Evolutionary conservation across 2,329 filamentous ascomycete genomes (phyloP).

Genomic region (Metarhizium anisopliae): DNA sequence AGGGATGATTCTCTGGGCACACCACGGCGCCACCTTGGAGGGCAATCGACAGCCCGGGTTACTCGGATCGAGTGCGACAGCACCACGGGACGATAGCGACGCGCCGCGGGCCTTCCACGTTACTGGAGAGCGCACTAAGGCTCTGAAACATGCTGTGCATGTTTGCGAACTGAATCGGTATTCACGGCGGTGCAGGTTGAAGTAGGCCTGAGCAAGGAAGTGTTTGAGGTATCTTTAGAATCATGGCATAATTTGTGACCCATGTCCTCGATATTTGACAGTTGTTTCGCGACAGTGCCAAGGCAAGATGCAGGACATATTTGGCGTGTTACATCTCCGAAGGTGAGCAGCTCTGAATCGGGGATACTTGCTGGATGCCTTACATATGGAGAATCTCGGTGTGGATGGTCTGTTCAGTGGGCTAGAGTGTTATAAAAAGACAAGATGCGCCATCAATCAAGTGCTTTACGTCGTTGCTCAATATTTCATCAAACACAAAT

Average conservation of each 20-base stretch:
- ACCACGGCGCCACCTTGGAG: background rate
- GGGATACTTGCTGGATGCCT: background rate
- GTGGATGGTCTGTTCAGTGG: too few species aligned
- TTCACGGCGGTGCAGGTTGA: background rate
- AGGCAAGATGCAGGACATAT: background rate
- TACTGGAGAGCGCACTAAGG: background rate
- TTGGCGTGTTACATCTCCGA: background rate
- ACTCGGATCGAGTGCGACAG: background rate
- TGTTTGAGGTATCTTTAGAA: slow-evolving; percentile 4
- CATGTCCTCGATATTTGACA: background rate
- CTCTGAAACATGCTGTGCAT: background rate
- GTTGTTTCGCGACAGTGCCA: background rate
- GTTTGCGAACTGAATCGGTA: background rate
- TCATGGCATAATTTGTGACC: background rate
- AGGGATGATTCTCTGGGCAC: background rate
- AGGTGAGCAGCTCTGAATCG: background rate
- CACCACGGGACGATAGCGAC: background rate
- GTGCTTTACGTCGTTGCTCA: too few species aligned
- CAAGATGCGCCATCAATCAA: too few species aligned
- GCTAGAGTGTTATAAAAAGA: too few species aligned
- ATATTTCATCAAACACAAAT: too few species aligned
- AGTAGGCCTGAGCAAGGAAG: background rate
- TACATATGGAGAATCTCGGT: too few species aligned
- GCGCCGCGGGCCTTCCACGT: background rate
- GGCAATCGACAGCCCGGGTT: background rate